Evolutionary conservation across 2,329 filamentous ascomycete species (phyloP).

Genomic region (Fusarium solani-melongenae): DNA sequence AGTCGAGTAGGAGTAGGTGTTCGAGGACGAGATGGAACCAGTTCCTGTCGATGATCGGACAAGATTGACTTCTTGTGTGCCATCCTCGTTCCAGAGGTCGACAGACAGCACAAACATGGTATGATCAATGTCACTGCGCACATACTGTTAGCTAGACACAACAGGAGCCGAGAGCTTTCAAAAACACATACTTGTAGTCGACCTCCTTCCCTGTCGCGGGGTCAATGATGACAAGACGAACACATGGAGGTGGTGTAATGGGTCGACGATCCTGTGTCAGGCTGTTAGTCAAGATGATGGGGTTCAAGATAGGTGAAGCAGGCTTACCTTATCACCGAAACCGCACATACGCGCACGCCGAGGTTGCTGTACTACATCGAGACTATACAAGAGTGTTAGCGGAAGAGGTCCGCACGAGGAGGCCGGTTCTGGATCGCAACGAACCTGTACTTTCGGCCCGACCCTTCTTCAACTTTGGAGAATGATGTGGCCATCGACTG

Average conservation of each 20-base stretch:
- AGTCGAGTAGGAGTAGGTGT: conserved; percentile 76
- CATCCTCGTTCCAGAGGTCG: conserved; percentile 75
- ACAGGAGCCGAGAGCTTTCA: background rate
- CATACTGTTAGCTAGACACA: conserved; percentile 9
- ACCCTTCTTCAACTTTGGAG: conserved; percentile 49
- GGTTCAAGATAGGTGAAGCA: background rate
- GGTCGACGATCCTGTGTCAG: conserved; percentile 82
- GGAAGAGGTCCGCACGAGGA: background rate
- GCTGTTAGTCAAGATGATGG: conserved; percentile 8
- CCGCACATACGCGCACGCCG: conserved; percentile 97
- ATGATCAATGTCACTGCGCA: conserved; percentile 50
- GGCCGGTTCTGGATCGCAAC: conserved; percentile 12
- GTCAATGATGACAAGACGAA: conserved; percentile 84
- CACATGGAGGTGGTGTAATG: conserved; percentile 94
- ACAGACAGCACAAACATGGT: conserved; percentile 69
- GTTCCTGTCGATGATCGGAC: conserved; percentile 72
- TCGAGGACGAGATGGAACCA: conserved; percentile 85
- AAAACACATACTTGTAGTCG: conserved; percentile 76
- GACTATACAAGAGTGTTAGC: conserved; percentile 54
- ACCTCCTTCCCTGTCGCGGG: conserved; percentile 80
- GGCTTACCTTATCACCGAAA: conserved; percentile 91
- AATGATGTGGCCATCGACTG: conserved; percentile 41
- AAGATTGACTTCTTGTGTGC: conserved; percentile 73
- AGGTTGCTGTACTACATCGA: conserved; percentile 90
- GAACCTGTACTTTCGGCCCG: conserved; percentile 51